Conservation (phyloP, 106 monocot species). For the Dendrobium officinale region DNA sequence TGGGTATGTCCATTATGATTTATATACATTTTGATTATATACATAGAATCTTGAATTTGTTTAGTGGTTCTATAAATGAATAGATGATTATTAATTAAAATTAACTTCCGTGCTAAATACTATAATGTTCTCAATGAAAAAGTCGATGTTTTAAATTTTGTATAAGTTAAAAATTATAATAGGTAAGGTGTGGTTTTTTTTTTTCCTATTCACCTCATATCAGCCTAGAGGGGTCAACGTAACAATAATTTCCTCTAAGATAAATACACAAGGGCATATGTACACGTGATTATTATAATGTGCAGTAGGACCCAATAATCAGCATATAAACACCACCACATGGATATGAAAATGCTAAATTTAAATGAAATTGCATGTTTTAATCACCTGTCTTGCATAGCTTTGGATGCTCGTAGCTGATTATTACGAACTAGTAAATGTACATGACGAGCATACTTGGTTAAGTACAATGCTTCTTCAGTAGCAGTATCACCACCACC, state of each 20-base stretch:
- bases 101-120: too few relatives aligned
- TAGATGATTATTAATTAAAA: too few relatives aligned
- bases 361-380: background rate
- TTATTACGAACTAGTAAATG: slow-evolving; percentile 77
- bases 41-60: too few relatives aligned
- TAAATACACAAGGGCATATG: background rate
- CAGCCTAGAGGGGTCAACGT: too few relatives aligned
- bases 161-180: too few relatives aligned
- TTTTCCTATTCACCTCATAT: too few relatives aligned
- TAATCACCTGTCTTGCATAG: slow-evolving; percentile 94
- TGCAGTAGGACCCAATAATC: background rate
- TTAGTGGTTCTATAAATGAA: too few relatives aligned
- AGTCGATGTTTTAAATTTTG: too few relatives aligned
- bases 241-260: background rate
- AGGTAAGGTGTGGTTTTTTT: too few relatives aligned
- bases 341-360: background rate
- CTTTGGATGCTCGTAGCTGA: slow-evolving; percentile 79
- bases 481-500: slow-evolving; percentile 98
- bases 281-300: background rate
- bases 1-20: too few relatives aligned
- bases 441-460: slow-evolving; percentile 97
- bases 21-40: too few relatives aligned
- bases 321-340: background rate
- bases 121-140: too few relatives aligned
- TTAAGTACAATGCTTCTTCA: slow-evolving; percentile 93